Base-by-base conservation (phyloP, 768 basidiomycete species). In the Royoungia palumana region DNA sequence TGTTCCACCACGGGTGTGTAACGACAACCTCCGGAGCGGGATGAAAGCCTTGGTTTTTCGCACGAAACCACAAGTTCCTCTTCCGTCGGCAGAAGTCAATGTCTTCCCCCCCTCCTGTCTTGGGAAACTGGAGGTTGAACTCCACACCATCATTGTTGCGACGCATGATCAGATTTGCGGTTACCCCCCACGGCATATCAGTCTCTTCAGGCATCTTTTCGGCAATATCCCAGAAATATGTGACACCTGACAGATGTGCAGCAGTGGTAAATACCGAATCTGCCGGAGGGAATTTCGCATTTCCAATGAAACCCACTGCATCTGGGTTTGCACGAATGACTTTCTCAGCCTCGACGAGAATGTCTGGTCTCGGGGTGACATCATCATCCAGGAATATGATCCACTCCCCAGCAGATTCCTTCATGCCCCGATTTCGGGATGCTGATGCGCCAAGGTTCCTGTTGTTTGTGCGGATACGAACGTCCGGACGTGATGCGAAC, bases 31-130 rank as follows among this genome's bases (percentile, higher is more conserved):
- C 42, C 2, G 79, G 79, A 13, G 80, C 80, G 2, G 78, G 65
- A 24, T 61, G 51, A 51, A 83, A 80, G 0, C 78, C 76, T 32
- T 69, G 60, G 6, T 69, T 59, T 3, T 68, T 67, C 17, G 60
- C 50, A 10, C 52, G 48, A 30, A 75, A 46, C 35, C 70, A 74
- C 27, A 57, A 66, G 17, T 68, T 58, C 12, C 78, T 70, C 49
- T 78, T 80, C 50, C 62, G 62, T n/a, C 72, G 67, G 50, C 79
- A 80, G 54, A 76, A 82, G 55, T 83, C 77, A 12, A 83, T 80
- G 34, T 84, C 80, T 50, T 85, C 82, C 0, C 81, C 82, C 3
- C 82, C 80, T 1, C 81, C 80, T 4, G 81, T 84, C 64, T 80
- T 82, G 4, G 82, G 83, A 54, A 79, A 83, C 5, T 57, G 59